These are phyloP conservation scores for Lipomyces kockii DNA, from an alignment of 805 yeast species.

Conservation along the genomic window DNA sequence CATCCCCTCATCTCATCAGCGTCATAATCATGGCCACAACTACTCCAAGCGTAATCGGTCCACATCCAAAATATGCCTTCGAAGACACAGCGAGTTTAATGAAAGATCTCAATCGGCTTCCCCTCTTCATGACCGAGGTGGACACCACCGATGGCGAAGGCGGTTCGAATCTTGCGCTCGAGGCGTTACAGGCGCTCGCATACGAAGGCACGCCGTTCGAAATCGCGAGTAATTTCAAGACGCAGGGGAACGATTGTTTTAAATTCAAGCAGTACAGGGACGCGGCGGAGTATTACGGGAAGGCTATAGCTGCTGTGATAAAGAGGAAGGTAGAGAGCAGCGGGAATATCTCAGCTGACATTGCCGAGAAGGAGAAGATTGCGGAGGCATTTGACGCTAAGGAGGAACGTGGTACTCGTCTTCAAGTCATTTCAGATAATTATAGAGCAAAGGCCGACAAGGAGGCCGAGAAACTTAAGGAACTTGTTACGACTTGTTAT, in stretches of 20 bases:
- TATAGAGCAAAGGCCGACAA: conserved; percentile 32
- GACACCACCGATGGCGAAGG: conserved; percentile 78
- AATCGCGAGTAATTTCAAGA: conserved; percentile 83
- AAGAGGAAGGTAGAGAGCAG: conserved; percentile 3
- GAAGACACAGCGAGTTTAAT: conserved; percentile 74
- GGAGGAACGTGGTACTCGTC: not conserved
- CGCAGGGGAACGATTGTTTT: conserved; percentile 90
- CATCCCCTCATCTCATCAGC: not conserved
- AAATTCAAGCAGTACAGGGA: conserved; percentile 69
- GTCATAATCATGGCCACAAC: not conserved
- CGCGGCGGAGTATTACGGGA: conserved; percentile 78
- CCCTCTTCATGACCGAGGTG: conserved; percentile 90
- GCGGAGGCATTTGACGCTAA: conserved; percentile 25
- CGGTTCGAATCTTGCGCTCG: conserved; percentile 68
- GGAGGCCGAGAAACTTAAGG: conserved; percentile 46
- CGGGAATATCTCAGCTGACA: not conserved
- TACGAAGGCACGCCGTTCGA: conserved; percentile 97
- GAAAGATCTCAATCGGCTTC: conserved; percentile 77
- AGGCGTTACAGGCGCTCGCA: conserved; percentile 88
- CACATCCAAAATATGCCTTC: conserved; percentile 23
- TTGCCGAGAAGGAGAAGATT: conserved; percentile 19
- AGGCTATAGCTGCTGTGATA: conserved; percentile 69
- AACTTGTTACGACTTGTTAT: conserved; percentile 64
- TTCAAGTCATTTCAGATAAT: not conserved
- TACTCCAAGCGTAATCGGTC: conserved; percentile 11